Evolutionary conservation across 805 yeast genomes (phyloP), one percentile per base, ranked within the genome.

Genomic region (Yueomyces sp.): DNA sequence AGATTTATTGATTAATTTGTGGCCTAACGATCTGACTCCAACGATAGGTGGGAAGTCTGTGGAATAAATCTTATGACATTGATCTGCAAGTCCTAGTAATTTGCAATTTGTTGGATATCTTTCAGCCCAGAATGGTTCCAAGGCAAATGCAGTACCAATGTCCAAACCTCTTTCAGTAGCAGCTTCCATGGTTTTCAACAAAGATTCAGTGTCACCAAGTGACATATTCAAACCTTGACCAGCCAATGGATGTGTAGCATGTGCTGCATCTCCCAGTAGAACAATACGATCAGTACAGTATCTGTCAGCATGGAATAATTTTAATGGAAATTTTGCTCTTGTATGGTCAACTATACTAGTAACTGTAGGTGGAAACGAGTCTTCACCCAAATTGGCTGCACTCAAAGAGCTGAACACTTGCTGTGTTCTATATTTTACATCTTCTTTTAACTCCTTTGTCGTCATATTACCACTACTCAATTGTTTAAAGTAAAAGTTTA

Each of bases 161-260:
- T 92, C 98, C 45, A 84, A 69, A 0, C 98, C 98, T 39, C 95
- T 69, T 37, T 68, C 67, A 2, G 75, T 65, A 0, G 94, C 94
- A 7, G 48, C 66, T 50, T 85, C 94, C 29, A 92, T 55, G 0
- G 90, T 84, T 2, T 58, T 65, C 1, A 81, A 77, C 31, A 92
- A 68, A 2, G 79, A 67, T 45, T 79, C 78, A 2, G 85, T 96
- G 59, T 92, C 98, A 29, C 82, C 80, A 60, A 88, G 96, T 26
- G 98, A 98, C 95, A 90, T 87, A 62, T 92, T 92, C 45, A 92
- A 72, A 28, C 98, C 98, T 64, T 92, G 98, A 7, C 98, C 98
- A 3, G 96, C 96, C 47, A 92, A 69, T 2, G 98, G 98, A 60
- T 92, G 97, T 1, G 95, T 85, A 0, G 96, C 82, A 54, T 92